Evolutionary conservation across 106 monocot genomes (phyloP), one percentile per base, ranked within the genome.

Genomic region (Acorus calamus): DNA sequence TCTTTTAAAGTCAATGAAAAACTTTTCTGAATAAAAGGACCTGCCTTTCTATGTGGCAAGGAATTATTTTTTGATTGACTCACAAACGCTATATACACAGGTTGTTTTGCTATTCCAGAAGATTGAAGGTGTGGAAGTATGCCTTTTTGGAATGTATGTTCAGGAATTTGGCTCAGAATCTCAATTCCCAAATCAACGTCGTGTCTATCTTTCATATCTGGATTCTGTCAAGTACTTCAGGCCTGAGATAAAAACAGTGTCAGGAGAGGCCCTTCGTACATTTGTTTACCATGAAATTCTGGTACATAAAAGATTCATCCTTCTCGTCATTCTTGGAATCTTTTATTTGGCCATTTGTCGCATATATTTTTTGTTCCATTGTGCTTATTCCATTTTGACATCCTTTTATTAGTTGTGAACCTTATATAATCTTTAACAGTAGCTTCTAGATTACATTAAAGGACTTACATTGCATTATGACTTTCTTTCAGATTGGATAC

Each of bases 241-340:
- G 50, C 96, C 96, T 64, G 96, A 98, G 58, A 88, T 85, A 56
- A 87, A 74, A 77, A 79, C 96, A 70, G 76, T 83, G 63, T 73
- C 85, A 12, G 96, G 96, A 49, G 91, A 98, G 79, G 96, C 96
- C 74, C 61, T 98, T 12, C 82, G 96, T 42, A 98, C 96, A 47
- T 91, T 83, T 79, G 96, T 98, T 70, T 98, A 98, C 72, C 96
- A 98, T 76, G 96, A 98, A 71, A 98, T 98, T 74, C 80, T 98
- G 96, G 96, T 98, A 98, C 52, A 63, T 49, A 4, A 11, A 28
- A 28, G 2, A 10, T 50, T 51, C 46, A 42, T 46, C 8, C 49
- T 5, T 3, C 41, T 2, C 65, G 3, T 41, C 4, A 42, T 3
- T n/a, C 2, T 59, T 43, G 10, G 49, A 46, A 56, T 49, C 57